phyloP scores from a whole-genome alignment of 2,329 filamentous ascomycete species.

The Fusarium mangiferae region DNA sequence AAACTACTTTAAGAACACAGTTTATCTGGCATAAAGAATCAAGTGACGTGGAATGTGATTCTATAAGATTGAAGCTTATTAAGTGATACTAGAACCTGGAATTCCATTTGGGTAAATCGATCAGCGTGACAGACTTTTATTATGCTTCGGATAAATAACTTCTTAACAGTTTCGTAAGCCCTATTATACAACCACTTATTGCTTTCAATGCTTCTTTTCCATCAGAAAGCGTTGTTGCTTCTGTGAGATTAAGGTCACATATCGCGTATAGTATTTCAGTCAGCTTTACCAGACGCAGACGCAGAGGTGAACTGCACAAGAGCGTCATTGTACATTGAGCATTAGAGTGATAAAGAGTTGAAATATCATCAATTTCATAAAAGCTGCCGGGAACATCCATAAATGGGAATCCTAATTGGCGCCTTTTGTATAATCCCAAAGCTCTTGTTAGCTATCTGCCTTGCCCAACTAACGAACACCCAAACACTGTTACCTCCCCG shows the following conservation, averaged over 20 bases:
- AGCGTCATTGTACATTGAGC: neutral
- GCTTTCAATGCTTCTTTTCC: accelerated
- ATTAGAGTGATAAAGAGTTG: accelerated
- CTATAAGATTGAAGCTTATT: too few species aligned
- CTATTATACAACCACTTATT: neutral
- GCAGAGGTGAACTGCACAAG: neutral
- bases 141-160: neutral
- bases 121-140: accelerated
- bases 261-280: too few species aligned
- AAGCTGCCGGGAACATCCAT: neutral
- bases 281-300: neutral
- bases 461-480: neutral
- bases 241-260: neutral
- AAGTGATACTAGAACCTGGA: neutral
- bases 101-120: accelerated
- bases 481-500: accelerated
- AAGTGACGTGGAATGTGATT: too few species aligned
- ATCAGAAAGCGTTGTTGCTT: too few species aligned
- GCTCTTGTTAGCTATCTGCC: neutral
- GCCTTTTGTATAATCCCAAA: neutral
- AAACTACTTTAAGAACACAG: too few species aligned
- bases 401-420: neutral
- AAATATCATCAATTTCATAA: neutral
- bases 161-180: accelerated
- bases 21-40: too few species aligned